phyloP scores from a whole-genome alignment of 306 rosid genomes.

The Lathyrus tuberosus region DNA sequence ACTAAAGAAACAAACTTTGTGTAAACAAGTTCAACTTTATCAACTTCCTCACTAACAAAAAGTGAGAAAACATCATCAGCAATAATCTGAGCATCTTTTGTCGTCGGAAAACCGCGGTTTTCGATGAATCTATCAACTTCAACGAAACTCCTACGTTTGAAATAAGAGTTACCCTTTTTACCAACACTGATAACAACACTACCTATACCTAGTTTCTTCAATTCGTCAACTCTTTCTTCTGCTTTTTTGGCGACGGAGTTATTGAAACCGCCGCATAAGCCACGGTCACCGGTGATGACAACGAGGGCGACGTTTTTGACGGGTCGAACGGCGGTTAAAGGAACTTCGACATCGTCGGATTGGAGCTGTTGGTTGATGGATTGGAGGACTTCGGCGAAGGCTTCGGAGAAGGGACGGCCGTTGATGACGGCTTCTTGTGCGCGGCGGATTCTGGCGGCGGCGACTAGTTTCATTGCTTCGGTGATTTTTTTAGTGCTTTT shows the following conservation, averaged over 20 bases:
- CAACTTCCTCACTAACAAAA: conserved; percentile 77
- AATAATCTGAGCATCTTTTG: conserved; percentile 68
- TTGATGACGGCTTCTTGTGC: conserved; percentile 82
- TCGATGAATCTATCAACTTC: conserved; percentile 57
- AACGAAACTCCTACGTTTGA: conserved; percentile 38
- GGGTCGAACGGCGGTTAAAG: conserved; percentile 52
- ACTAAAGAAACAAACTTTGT: conserved; percentile 66
- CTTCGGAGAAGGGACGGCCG: conserved; percentile 67
- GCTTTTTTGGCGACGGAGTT: conserved; percentile 54
- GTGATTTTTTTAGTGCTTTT: conserved; percentile 69
- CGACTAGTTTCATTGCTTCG: conserved; percentile 77
- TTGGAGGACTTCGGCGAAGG: conserved; percentile 56
- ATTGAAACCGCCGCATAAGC: conserved; percentile 81
- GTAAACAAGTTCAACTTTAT: conserved; percentile 76
- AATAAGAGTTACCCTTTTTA: conserved; percentile 67
- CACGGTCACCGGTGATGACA: conserved; percentile 64
- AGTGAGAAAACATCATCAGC: conserved; percentile 79
- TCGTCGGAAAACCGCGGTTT: conserved; percentile 51
- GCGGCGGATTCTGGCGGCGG: conserved; percentile 78
- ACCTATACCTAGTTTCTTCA: conserved; percentile 54
- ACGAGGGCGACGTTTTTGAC: conserved; percentile 64
- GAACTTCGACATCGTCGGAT: conserved; percentile 54
- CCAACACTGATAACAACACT: conserved; percentile 69
- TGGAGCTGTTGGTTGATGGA: conserved; percentile 59
- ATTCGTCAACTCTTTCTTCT: conserved; percentile 47